Evolutionary conservation across 352 stramenopile genomes (phyloP), one percentile per base, ranked within the genome.

Genomic region (Globisporangium cylindrosporum): DNA sequence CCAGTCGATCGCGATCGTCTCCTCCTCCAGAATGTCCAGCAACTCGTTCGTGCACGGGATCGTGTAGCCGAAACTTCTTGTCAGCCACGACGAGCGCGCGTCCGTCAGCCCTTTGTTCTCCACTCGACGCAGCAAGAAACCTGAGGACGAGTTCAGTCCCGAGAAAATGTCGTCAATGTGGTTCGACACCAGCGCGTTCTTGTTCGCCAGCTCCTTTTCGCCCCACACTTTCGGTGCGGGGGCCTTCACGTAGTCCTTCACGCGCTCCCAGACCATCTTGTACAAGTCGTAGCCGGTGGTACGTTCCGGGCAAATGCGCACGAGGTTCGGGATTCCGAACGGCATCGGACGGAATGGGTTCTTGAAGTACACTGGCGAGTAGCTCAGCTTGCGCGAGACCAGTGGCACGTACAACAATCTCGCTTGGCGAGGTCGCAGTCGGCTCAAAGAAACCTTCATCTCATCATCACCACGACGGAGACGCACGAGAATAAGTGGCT

Each of bases 311-410:
- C 87, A 94, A 15, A 96, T 76, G 3, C 89, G 86, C n/a, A 93
- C 74, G n/a, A 96, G 80, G 62, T 93, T 93, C 27, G 89, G 88
- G n/a, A 84, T 85, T 0, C 89, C 86, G 54, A 96, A 96, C n/a
- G 89, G 87, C 29, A 89, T 81, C 1, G 89, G 89, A 0, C 87
- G 83, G 75, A 96, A 96, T 15, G 89, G 89, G 62, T 96, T 96
- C 69, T 96, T 96, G 62, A 93, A 96, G 64, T 96, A 96, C 59
- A 95, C 75, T 6, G 87, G 85, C 36, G 87, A 94, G 72, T 96
- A 96, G 51, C 84, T 93, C 59, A 96, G 76, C 66, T 96, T 96
- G 48, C 89, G 86, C 41, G 82, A 93, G 57, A 96, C 71, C 57
- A 96, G 68, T 32, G 84, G 87, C 20, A 93, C 88, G 65, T 95